Conservation (phyloP, 805 yeast species). For the Myxozyma neglecta region DNA sequence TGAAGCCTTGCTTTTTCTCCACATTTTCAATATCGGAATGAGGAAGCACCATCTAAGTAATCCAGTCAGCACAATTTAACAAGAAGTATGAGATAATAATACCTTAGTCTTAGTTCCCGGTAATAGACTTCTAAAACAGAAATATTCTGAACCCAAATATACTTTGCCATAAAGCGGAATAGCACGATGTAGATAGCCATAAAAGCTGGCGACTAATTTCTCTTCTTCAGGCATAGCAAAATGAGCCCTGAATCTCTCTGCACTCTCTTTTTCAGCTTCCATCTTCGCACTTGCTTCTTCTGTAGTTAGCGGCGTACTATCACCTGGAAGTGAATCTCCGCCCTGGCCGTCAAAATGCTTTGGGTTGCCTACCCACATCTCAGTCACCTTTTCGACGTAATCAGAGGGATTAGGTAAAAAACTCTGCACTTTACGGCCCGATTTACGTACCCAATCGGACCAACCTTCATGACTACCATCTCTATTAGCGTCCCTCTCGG, state of each 20-base stretch:
- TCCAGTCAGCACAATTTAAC: background rate
- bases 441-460: constrained; percentile 33
- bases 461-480: constrained; percentile 18
- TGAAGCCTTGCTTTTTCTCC: constrained; percentile 63
- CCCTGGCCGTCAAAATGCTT: constrained; percentile 54
- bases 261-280: constrained; percentile 41
- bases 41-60: constrained; percentile 68
- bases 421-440: constrained; percentile 29
- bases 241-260: constrained; percentile 60
- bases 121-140: constrained; percentile 79
- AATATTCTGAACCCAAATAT: constrained; percentile 62
- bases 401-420: constrained; percentile 20
- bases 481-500: background rate
- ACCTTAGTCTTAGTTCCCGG: constrained; percentile 70
- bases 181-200: constrained; percentile 64
- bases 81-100: background rate
- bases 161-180: constrained; percentile 82
- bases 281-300: constrained; percentile 41
- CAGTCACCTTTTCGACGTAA: constrained; percentile 41
- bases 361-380: constrained; percentile 62
- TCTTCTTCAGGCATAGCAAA: constrained; percentile 62
- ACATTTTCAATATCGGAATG: constrained; percentile 68
- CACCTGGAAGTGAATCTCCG: constrained; percentile 45
- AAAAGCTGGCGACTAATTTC: constrained; percentile 64
- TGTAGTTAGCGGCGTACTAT: constrained; percentile 34